phyloP scores from a whole-genome alignment of 2,329 filamentous ascomycete species.

The Fusarium mangiferae region DNA sequence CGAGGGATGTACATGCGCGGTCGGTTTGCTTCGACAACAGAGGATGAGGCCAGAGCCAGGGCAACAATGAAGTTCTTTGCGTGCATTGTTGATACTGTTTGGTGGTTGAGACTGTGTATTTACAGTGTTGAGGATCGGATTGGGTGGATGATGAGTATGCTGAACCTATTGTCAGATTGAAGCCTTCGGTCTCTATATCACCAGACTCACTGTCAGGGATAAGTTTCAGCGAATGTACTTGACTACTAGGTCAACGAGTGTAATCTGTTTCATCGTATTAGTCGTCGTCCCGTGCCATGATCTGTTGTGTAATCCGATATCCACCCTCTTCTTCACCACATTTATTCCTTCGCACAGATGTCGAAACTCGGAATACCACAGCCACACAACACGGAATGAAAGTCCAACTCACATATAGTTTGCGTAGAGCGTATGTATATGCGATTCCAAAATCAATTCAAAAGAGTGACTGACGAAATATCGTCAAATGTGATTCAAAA shows the following conservation, averaged over 20 bases:
- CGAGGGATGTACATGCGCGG: conserved; percentile 69
- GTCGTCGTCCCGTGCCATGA: neutral
- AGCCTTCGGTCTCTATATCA: neutral
- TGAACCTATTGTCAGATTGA: conserved; percentile 18
- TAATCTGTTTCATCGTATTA: conserved; percentile 43
- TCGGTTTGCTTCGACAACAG: conserved; percentile 55
- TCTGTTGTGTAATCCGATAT: neutral
- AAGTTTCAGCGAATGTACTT: conserved; percentile 67
- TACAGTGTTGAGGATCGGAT: conserved; percentile 32
- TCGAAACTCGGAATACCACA: neutral
- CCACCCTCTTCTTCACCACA: neutral
- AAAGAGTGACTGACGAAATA: conserved; percentile 61
- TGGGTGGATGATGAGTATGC: conserved; percentile 36
- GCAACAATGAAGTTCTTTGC: conserved; percentile 58
- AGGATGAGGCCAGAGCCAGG: conserved; percentile 60
- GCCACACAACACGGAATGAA: neutral
- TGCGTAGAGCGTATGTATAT: conserved; percentile 46
- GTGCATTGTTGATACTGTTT: conserved; percentile 55
- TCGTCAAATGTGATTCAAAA: conserved; percentile 52
- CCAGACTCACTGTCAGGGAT: conserved; percentile 58
- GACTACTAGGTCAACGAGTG: conserved; percentile 66
- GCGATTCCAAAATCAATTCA: conserved; percentile 46
- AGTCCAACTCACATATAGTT: conserved; percentile 43
- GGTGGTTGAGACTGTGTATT: conserved; percentile 38
- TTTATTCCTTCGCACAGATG: neutral